A percentile compares a stretch with the other conserved stretches of the same genome.
Evolutionary conservation across 2,329 filamentous ascomycete genomes (phyloP).

Genomic region (Aspergillus vadensis): DNA sequence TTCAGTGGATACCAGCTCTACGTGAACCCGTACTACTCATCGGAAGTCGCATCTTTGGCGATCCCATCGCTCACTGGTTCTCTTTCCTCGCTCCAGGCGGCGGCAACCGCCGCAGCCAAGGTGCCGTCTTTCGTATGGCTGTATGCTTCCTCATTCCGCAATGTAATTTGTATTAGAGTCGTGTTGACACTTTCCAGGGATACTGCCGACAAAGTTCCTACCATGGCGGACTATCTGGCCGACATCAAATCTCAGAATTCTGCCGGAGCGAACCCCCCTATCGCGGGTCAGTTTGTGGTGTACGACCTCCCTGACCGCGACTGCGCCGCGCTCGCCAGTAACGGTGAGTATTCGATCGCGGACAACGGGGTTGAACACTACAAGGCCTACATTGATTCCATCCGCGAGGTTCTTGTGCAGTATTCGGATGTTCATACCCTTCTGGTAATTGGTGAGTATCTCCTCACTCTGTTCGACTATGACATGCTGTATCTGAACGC

Average conservation of each 20-base stretch:
- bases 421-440: slow-evolving; percentile 57
- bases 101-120: slow-evolving; percentile 51
- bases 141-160: slow-evolving; percentile 29
- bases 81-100: slow-evolving; percentile 51
- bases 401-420: slow-evolving; percentile 54
- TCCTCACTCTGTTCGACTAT: too few species aligned
- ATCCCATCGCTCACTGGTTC: slow-evolving; percentile 62
- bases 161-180: background rate
- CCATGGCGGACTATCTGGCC: slow-evolving; percentile 50
- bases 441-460: slow-evolving; percentile 49
- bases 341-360: slow-evolving; percentile 62
- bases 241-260: slow-evolving; percentile 52
- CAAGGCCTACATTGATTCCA: slow-evolving; percentile 58
- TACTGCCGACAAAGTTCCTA: slow-evolving; percentile 52
- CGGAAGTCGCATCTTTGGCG: slow-evolving; percentile 57
- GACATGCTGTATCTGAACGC: background rate
- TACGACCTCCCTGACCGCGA: slow-evolving; percentile 67
- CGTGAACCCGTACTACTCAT: slow-evolving; percentile 56
- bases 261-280: slow-evolving; percentile 49
- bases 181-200: slow-evolving; percentile 35
- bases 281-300: slow-evolving; percentile 60
- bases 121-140: slow-evolving; percentile 58
- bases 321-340: slow-evolving; percentile 64
- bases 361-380: slow-evolving; percentile 54
- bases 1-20: slow-evolving; percentile 55